These are phyloP conservation scores for Chrysoporthe austroafricana DNA, from an alignment of 2,329 filamentous ascomycete genomes.

Conservation along the genomic window DNA sequence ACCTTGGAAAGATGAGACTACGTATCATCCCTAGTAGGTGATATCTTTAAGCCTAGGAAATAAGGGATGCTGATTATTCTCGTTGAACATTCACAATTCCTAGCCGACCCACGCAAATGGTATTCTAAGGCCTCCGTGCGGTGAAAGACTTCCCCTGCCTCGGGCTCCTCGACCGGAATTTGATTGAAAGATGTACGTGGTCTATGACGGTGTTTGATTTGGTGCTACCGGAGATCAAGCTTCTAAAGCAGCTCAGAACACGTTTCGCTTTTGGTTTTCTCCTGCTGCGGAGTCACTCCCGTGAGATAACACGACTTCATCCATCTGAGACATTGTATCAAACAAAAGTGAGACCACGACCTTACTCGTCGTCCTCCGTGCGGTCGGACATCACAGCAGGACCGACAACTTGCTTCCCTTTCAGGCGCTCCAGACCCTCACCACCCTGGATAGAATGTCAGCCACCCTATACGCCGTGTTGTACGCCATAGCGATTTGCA, in stretches of 20 bases:
- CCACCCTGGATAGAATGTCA: constrained; percentile 52
- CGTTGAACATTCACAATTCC: neutral
- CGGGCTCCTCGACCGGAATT: neutral
- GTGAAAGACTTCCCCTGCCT: neutral
- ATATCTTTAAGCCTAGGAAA: too few relatives aligned
- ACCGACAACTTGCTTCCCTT: constrained; percentile 56
- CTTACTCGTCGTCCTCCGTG: constrained; percentile 16
- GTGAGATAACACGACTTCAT: neutral
- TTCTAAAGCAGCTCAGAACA: neutral
- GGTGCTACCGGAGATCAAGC: neutral
- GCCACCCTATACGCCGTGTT: neutral
- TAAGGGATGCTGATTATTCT: neutral
- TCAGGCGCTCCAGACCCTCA: constrained; percentile 63
- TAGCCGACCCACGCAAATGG: neutral
- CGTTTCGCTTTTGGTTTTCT: neutral
- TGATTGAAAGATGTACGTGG: neutral
- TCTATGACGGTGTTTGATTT: neutral
- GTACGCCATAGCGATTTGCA: constrained; percentile 35
- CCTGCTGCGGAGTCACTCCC: neutral
- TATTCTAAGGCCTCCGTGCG: neutral
- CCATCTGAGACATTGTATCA: neutral
- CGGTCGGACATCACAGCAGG: constrained; percentile 55
- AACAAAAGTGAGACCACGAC: neutral
- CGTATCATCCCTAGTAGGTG: too few relatives aligned
- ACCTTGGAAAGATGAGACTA: neutral